phyloP scores from a whole-genome alignment of 2,329 filamentous ascomycete genomes.

The Fusarium sp. region DNA sequence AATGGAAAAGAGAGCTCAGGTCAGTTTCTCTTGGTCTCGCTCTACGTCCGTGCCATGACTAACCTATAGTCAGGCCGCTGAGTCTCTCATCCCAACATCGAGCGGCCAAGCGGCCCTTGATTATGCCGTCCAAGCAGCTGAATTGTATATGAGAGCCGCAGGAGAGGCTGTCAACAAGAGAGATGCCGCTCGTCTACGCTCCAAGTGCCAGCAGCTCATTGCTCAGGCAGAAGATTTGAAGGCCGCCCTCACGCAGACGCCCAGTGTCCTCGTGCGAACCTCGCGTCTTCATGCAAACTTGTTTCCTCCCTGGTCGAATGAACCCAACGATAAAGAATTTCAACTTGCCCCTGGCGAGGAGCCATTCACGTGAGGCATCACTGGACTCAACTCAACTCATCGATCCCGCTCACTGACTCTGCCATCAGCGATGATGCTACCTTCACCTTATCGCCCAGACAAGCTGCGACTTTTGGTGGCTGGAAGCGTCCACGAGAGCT shows the following conservation, averaged over 20 bases:
- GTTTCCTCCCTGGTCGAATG: conserved; percentile 85
- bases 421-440: conserved; percentile 70
- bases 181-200: conserved; percentile 74
- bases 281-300: conserved; percentile 84
- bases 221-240: conserved; percentile 82
- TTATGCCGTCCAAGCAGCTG: conserved; percentile 79
- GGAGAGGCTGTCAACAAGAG: conserved; percentile 66
- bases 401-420: conserved; percentile 4
- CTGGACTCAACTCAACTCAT: neutral
- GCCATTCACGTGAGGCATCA: conserved; percentile 69
- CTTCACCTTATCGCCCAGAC: conserved; percentile 78
- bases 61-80: conserved; percentile 49
- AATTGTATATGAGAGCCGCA: conserved; percentile 83
- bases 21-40: conserved; percentile 30
- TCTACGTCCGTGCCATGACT: neutral
- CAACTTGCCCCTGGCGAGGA: conserved; percentile 58
- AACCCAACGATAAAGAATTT: conserved; percentile 73
- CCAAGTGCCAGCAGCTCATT: conserved; percentile 77
- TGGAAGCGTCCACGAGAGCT: conserved; percentile 85
- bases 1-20: conserved; percentile 55
- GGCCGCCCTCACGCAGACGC: conserved; percentile 32
- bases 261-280: conserved; percentile 73
- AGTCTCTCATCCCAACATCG: conserved; percentile 51
- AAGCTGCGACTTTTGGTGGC: conserved; percentile 79
- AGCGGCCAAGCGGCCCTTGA: conserved; percentile 70